Evolutionary conservation across 257 asterid genomes (phyloP), one percentile per base, ranked within the genome.

Genomic region (Petunia axillaris): DNA sequence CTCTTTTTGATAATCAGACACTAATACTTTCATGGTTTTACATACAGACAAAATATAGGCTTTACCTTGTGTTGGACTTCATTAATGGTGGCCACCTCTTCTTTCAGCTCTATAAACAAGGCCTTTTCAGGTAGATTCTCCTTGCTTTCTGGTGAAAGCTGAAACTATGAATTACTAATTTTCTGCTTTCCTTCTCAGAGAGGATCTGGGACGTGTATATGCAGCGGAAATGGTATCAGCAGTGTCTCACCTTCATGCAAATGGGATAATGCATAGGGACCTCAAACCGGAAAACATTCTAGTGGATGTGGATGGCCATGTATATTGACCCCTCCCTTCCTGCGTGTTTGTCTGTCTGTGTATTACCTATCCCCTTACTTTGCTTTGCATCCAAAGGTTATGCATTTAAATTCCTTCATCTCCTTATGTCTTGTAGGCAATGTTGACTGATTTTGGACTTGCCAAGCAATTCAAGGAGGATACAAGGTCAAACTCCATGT

Each of bases 251-350:
- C 94, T 90, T 80, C 94, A 90, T 86, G 89, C 88, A 66, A 87
- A 90, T 79, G 90, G 91, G 64, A 86, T 90, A 83, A 90, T 90
- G 94, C 94, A 90, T 80, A 79, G 94, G 83, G 94, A 90, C 87
- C 90, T 90, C 84, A 90, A 90, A 87, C 94, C 94, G 10, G 94
- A 90, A 86, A 90, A 90, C 81, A 83, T 91, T 71, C 75, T 91
- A 81, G 82, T 91, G 81, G 96, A 87, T 87, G 92, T 85, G 64
- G 93, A 91, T 83, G 96, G 96, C 86, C 96, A 91, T 86, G 96
- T 91, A 90, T 50, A 41, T 58, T 40, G 55, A 40, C 71, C 76
- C 41, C 76, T 62, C 77, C 64, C 63, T 15, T 48, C 38, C 8
- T 48, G 15, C 11, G 37, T 36, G 4, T 1, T 37, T 14, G 77